phyloP scores from a whole-genome alignment of 2,329 filamentous ascomycete species.

The Phyllosticta citriasiana region DNA sequence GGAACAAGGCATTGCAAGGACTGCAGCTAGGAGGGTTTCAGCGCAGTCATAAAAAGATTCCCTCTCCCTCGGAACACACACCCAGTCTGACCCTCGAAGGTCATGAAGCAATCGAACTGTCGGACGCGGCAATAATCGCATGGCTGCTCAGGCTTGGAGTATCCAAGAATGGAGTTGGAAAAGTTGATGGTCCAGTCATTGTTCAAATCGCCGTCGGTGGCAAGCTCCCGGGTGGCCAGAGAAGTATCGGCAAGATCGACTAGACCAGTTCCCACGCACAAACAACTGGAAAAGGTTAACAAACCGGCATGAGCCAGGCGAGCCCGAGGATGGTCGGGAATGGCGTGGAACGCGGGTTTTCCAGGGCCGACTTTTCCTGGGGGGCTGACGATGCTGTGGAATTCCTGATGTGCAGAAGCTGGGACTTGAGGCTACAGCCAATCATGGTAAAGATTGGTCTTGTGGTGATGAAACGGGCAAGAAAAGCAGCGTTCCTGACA shows the following conservation, averaged over 20 bases:
- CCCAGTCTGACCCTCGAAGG: slow-evolving; percentile 27
- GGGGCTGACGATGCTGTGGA: too few relatives aligned
- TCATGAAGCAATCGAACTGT: slow-evolving; percentile 39
- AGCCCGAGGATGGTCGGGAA: not conserved
- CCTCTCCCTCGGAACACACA: not conserved
- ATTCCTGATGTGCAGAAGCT: not conserved
- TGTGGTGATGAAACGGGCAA: not conserved
- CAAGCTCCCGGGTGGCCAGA: slow-evolving; percentile 3
- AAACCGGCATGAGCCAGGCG: not conserved
- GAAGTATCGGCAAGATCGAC: not conserved
- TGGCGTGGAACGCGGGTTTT: not conserved
- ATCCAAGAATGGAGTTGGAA: slow-evolving; percentile 37
- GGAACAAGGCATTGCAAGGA: slow-evolving; percentile 38
- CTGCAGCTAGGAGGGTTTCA: slow-evolving; percentile 24
- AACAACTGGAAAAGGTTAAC: not conserved
- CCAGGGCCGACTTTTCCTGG: not conserved
- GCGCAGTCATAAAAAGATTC: not conserved
- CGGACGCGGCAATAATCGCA: slow-evolving; percentile 40
- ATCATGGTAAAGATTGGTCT: not conserved
- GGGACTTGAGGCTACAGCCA: not conserved
- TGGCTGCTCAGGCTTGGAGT: slow-evolving; percentile 34
- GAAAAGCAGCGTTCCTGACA: not conserved
- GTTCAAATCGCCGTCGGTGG: slow-evolving; percentile 13
- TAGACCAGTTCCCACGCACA: not conserved
- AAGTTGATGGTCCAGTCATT: slow-evolving; percentile 33